These are phyloP conservation scores for Musa troglodytarum DNA, from an alignment of 176 grass and related monocot genomes.

Conservation along the genomic window DNA sequence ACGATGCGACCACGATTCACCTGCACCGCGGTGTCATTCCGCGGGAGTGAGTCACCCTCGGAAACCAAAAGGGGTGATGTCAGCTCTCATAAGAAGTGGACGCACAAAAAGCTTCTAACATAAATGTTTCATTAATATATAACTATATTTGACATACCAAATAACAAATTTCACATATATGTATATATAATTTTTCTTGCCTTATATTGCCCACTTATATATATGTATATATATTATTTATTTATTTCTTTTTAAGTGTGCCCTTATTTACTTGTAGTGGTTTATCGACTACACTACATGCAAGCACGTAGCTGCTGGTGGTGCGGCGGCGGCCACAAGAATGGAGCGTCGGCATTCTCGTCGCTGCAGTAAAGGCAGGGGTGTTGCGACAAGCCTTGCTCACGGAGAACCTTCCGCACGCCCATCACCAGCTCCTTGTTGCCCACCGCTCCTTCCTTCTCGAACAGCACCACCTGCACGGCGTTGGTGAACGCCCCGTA, in stretches of 20 bases:
- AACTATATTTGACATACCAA: too few species aligned
- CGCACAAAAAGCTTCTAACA: too few species aligned
- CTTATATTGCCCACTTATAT: neutral
- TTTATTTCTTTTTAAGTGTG: neutral
- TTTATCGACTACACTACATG: neutral
- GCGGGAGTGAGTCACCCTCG: too few species aligned
- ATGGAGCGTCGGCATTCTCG: slow-evolving; percentile 35
- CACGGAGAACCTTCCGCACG: slow-evolving; percentile 28
- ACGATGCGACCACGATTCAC: too few species aligned
- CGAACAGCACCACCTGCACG: slow-evolving; percentile 36
- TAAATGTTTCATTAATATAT: too few species aligned
- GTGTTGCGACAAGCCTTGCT: slow-evolving; percentile 43
- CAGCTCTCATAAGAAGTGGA: too few species aligned
- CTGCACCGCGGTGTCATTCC: too few species aligned
- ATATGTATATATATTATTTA: neutral
- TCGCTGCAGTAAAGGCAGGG: slow-evolving; percentile 75
- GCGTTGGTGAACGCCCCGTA: slow-evolving; percentile 63
- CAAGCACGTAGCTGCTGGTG: neutral
- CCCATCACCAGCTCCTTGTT: slow-evolving; percentile 46
- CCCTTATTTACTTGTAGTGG: neutral
- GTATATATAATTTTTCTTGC: too few species aligned
- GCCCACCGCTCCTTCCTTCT: slow-evolving; percentile 35
- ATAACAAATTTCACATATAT: too few species aligned
- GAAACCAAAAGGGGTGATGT: too few species aligned
- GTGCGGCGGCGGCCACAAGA: slow-evolving; percentile 27